Base-by-base conservation (phyloP, 345 rosid genomes). In the Melaleuca quinquenervia region DNA sequence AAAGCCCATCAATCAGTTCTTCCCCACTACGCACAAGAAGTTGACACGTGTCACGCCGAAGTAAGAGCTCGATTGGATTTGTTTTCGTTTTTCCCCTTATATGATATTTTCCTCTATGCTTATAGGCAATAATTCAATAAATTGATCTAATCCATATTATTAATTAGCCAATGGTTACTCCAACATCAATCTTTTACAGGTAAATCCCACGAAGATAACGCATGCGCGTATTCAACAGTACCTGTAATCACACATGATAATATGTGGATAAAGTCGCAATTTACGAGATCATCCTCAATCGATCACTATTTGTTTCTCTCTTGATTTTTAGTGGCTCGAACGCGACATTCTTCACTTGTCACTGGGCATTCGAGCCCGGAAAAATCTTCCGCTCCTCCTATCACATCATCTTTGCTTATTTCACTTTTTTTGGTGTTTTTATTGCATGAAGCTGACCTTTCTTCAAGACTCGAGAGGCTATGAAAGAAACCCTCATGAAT, bases 311-410 rank as follows among this genome's bases (percentile, higher is more conserved):
- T 26, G n/a, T 58, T 58, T 58, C 18, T 58, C 18, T 6, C 70
- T 58, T n/a, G 32, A n/a, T 58, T 58, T 58, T 7, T 11, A n/a
- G 8, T n/a, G 64, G n/a, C 2, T 58, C 16, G 15, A 3, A 6
- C 1, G 11, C 8, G 8, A 58, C 6, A 12, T n/a, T 58, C 27
- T 6, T 58, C 8, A 1, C 70, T 8, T n/a, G 2, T 16, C 70
- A 58, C 18, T 8, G 1, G 7, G 3, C 70, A 58, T 58, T n/a
- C 32, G 5, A 58, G 18, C 12, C 4, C 26, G 6, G 3, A 11
- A n/a, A 16, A 58, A 58, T 58, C 2, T 7, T 7, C 1, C 0
- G 0, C 8, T 58, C 16, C 32, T 58, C 0, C 32, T n/a, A 26
- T n/a, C 1, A 6, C 8, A 6, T 3, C 32, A 32, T 58, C n/a